A percentile compares a stretch with the other conserved stretches of the same genome.
Conservation (phyloP, 495 filamentous ascomycete species). For the Neurospora pannonica region DNA sequence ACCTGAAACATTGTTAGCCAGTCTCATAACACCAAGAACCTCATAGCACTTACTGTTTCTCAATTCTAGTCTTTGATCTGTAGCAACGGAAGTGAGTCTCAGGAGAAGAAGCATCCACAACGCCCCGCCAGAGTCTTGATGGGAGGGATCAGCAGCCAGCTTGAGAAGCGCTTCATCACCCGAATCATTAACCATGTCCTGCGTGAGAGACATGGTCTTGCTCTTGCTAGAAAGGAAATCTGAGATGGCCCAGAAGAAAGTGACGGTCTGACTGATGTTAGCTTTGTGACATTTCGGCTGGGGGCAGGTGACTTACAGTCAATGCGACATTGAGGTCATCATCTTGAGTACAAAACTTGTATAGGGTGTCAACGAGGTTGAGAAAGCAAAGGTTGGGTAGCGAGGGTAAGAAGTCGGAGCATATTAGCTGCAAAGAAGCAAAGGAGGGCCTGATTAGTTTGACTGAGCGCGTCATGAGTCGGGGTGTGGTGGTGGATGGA, state of each 20-base stretch:
- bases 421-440: constrained; percentile 79
- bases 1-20: constrained; percentile 27
- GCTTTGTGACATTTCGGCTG: not conserved
- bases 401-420: constrained; percentile 81
- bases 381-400: constrained; percentile 71
- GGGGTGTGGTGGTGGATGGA: constrained; percentile 6
- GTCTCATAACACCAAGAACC: not conserved
- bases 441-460: constrained; percentile 78
- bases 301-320: constrained; percentile 44
- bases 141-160: constrained; percentile 40
- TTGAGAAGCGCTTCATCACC: constrained; percentile 39
- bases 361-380: constrained; percentile 78
- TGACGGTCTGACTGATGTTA: constrained; percentile 54
- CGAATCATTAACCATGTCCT: constrained; percentile 40
- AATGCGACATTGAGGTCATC: constrained; percentile 94
- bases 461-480: constrained; percentile 50
- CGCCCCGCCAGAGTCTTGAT: constrained; percentile 47
- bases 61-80: constrained; percentile 71
- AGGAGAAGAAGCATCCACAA: constrained; percentile 82
- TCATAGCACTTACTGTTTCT: constrained; percentile 55
- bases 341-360: constrained; percentile 74
- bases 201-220: constrained; percentile 36
- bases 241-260: constrained; percentile 90
- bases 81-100: constrained; percentile 65
- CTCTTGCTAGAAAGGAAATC: constrained; percentile 60